A percentile compares a stretch with the other conserved stretches of the same genome.
Conservation (phyloP, 257 asterid species). For the Ballota nigra region DNA sequence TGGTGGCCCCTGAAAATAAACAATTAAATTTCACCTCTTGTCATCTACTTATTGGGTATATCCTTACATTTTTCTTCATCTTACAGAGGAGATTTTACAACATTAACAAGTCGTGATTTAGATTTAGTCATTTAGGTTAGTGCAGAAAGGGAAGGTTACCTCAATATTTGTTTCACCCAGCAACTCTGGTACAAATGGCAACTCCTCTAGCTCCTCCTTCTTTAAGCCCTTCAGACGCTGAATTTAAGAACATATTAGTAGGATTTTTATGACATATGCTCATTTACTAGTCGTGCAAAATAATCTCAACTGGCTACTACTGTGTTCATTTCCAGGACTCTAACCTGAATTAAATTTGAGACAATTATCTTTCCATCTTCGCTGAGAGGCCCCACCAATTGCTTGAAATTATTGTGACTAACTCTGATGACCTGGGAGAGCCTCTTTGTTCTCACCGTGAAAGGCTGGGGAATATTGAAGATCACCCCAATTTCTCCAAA, state of each 20-base stretch:
- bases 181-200: constrained; percentile 59
- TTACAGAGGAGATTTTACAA: not conserved
- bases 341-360: constrained; percentile 81
- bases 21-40: constrained; percentile 14
- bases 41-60: not conserved
- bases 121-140: constrained; percentile 20
- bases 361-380: constrained; percentile 64
- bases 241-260: constrained; percentile 23
- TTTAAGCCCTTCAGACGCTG: constrained; percentile 66
- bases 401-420: constrained; percentile 92
- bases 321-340: constrained; percentile 17
- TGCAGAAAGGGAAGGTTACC: constrained; percentile 40
- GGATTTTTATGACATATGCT: not conserved
- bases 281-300: not conserved
- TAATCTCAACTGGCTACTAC: constrained; percentile 2
- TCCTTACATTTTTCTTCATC: constrained; percentile 5
- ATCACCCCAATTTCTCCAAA: constrained; percentile 93
- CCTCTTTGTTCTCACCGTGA: constrained; percentile 86
- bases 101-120: not conserved
- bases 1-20: constrained; percentile 43
- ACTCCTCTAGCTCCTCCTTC: constrained; percentile 71
- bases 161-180: constrained; percentile 56
- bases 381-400: constrained; percentile 60
- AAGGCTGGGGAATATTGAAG: constrained; percentile 82
- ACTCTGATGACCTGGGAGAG: constrained; percentile 88